These are phyloP conservation scores for Aspergillus tamarii DNA, from an alignment of 2,329 filamentous ascomycete species.

Conservation along the genomic window DNA sequence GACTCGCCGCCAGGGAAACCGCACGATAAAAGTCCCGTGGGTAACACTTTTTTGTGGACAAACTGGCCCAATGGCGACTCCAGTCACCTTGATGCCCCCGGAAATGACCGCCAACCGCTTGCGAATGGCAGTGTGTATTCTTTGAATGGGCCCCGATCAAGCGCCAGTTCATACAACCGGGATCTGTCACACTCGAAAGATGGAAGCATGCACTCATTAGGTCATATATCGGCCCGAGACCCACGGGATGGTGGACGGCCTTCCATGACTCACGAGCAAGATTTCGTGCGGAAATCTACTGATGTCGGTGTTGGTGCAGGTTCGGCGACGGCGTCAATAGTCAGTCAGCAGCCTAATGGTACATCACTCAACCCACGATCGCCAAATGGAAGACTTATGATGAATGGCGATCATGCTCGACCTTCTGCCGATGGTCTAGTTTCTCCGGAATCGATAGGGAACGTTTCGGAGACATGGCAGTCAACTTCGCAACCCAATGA, in stretches of 20 bases:
- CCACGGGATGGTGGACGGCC: conserved; percentile 33
- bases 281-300: conserved; percentile 29
- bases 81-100: conserved; percentile 41
- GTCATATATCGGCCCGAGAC: conserved; percentile 39
- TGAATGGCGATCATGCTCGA: conserved; percentile 37
- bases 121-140: conserved; percentile 62
- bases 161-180: conserved; percentile 46
- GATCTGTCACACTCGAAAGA: conserved; percentile 46
- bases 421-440: conserved; percentile 36
- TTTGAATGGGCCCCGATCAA: conserved; percentile 60
- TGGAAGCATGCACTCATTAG: conserved; percentile 54
- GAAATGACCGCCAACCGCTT: conserved; percentile 44
- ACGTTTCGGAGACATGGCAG: conserved; percentile 33
- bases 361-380: conserved; percentile 26
- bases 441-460: conserved; percentile 31
- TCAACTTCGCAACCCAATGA: conserved; percentile 41
- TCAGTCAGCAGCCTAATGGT: conserved; percentile 34
- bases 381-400: conserved; percentile 31
- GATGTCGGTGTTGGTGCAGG: conserved; percentile 32
- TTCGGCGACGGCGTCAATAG: conserved; percentile 28
- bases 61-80: conserved; percentile 49
- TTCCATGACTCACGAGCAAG: conserved; percentile 31
- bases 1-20: conserved; percentile 47
- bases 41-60: conserved; percentile 52
- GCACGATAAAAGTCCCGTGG: conserved; percentile 47